Percentiles rank a stretch among this genome's conserved stretches.
Conservation (phyloP, 1,284 basidiomycete genomes). For the Sphaerobolus stellatus region DNA sequence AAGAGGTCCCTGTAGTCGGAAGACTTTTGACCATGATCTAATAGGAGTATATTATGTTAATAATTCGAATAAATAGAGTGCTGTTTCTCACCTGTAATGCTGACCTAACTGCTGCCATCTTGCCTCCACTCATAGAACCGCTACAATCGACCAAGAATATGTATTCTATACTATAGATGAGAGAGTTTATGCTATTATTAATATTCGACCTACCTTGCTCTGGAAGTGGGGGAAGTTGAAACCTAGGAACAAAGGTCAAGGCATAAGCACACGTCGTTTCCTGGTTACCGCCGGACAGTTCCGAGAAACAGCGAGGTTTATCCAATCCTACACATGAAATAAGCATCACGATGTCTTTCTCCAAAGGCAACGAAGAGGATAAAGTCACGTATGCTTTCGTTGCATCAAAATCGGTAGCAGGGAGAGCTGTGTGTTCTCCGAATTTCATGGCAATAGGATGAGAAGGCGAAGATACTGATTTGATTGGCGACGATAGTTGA, state of each 20-base stretch:
- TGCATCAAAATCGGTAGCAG: constrained; percentile 5
- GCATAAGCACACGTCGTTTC: constrained; percentile 46
- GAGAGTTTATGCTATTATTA: neutral
- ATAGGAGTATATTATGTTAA: too few species aligned
- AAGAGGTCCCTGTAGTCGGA: constrained; percentile 35
- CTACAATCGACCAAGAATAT: constrained; percentile 49
- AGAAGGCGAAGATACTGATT: constrained; percentile 13
- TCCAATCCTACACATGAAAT: constrained; percentile 12
- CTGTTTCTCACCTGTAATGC: constrained; percentile 14
- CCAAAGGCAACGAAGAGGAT: neutral
- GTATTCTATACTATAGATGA: constrained; percentile 36
- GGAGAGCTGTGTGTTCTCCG: neutral
- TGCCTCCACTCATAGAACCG: constrained; percentile 41
- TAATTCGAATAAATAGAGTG: neutral
- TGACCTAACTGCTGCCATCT: constrained; percentile 35
- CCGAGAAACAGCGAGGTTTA: constrained; percentile 10
- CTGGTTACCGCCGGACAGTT: neutral
- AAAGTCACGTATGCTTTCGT: constrained; percentile 10
- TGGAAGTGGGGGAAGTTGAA: constrained; percentile 37
- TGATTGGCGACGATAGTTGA: constrained; percentile 14
- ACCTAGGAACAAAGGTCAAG: constrained; percentile 51
- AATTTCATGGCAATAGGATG: constrained; percentile 14
- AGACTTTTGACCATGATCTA: constrained; percentile 41
- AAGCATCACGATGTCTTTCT: constrained; percentile 15
- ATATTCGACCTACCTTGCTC: constrained; percentile 24